A percentile compares a stretch with the other conserved stretches of the same genome.
phyloP scores from a whole-genome alignment of 129 eudicot genomes.

The Helianthus tuberosus region DNA sequence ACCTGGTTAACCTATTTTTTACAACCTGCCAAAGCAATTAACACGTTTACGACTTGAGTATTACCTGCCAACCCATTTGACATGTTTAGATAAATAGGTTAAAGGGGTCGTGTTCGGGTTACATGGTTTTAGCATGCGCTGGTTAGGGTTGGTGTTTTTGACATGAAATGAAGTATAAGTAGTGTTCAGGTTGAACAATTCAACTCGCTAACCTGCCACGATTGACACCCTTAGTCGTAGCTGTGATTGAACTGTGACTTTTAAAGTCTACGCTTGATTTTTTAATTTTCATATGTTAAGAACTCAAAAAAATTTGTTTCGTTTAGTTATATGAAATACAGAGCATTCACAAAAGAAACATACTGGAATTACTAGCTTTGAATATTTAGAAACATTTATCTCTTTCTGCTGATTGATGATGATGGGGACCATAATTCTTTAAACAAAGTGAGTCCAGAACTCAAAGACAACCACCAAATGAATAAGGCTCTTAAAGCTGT shows the following conservation, averaged over 20 bases:
- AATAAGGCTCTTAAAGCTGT: slow-evolving; percentile 3
- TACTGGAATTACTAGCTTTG: not conserved
- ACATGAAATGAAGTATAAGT: too few relatives aligned
- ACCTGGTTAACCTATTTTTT: too few relatives aligned
- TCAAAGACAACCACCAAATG: not conserved
- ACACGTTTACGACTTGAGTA: too few relatives aligned
- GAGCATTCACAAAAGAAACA: not conserved
- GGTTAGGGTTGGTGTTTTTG: too few relatives aligned
- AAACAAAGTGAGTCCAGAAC: slow-evolving; percentile 1
- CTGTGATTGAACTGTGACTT: not conserved
- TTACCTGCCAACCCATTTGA: too few relatives aligned
- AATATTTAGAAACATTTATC: not conserved
- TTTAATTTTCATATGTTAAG: slow-evolving; percentile 3
- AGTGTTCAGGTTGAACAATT: too few relatives aligned
- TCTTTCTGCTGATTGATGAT: slow-evolving; percentile 7
- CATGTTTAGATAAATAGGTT: too few relatives aligned
- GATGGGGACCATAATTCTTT: not conserved
- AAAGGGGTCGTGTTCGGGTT: too few relatives aligned
- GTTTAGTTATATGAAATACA: slow-evolving; percentile 5
- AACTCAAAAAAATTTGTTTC: not conserved
- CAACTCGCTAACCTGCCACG: too few relatives aligned
- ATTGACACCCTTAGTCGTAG: too few relatives aligned
- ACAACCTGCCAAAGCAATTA: too few relatives aligned
- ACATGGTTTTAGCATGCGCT: too few relatives aligned
- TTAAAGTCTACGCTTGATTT: not conserved